phyloP scores from a whole-genome alignment of 768 basidiomycete genomes.

The Suillus discolor region DNA sequence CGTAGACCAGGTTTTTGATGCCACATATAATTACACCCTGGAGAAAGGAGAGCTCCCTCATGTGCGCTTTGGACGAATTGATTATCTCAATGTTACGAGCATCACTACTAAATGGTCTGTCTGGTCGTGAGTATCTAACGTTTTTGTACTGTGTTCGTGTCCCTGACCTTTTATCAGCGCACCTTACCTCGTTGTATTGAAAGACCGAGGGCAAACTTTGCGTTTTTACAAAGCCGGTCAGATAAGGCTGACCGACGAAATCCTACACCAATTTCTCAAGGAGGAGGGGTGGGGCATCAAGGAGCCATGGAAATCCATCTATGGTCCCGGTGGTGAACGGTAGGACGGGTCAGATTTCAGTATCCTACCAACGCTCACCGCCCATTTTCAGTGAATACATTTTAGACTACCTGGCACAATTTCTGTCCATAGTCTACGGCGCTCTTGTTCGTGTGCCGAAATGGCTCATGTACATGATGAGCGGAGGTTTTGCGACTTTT shows the following conservation, averaged over 20 bases:
- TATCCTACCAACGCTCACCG: conserved; percentile 12
- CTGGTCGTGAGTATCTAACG: conserved; percentile 67
- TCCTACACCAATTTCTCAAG: conserved; percentile 66
- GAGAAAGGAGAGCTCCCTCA: conserved; percentile 64
- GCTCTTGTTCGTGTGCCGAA: conserved; percentile 58
- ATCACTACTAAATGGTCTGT: conserved; percentile 86
- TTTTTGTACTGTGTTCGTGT: conserved; percentile 6
- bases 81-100: conserved; percentile 82
- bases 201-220: conserved; percentile 74
- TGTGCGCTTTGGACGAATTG: conserved; percentile 83
- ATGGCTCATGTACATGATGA: conserved; percentile 68
- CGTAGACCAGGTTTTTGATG: conserved; percentile 75
- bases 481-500: conserved; percentile 68
- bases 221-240: conserved; percentile 76
- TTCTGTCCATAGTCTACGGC: conserved; percentile 54
- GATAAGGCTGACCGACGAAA: conserved; percentile 59
- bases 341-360: conserved; percentile 31
- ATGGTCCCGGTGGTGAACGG: conserved; percentile 78
- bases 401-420: conserved; percentile 58
- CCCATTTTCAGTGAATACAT: conserved; percentile 58
- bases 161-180: conserved; percentile 49
- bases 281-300: conserved; percentile 62
- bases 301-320: conserved; percentile 70
- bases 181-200: conserved; percentile 71
- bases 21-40: conserved; percentile 65